Evolutionary conservation across 768 basidiomycete species (phyloP), one percentile per base, ranked within the genome.

Genomic region (Auricularia cornea): DNA sequence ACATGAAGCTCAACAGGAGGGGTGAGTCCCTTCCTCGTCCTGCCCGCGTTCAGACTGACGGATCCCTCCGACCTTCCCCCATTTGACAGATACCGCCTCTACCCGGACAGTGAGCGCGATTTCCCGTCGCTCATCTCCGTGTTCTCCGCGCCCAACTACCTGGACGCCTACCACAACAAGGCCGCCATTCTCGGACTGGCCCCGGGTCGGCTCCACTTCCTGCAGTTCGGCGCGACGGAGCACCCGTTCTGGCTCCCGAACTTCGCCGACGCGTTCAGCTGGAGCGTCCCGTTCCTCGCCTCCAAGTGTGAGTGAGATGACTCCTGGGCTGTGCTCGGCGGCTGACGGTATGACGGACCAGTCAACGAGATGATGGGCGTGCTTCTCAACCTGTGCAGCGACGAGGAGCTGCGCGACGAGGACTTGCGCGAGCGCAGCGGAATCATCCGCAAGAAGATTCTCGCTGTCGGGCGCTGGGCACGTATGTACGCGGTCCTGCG

Each of bases 81-180:
- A 12, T 77, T 77, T 65, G 76, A 79, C 40, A 81, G 81, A 79
- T 80, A 81, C 69, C 74, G 78, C 52, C 98, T 98, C 94, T 90
- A 93, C 74, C 86, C 91, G 66, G 95, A 96, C 75, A 98, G 95
- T 0, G 79, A 79, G 29, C 90, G 88, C 38, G 95, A 92, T 70
- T 98, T 98, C 76, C 95, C 95, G 0, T 91, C 92, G 0, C 90
- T 98, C 35, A 97, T 98, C 77, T 98, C 95, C 40, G 92, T 99
- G 68, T 99, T 99, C 79, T 93, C 91, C 20, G 96, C 95, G 1
- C 96, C 96, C 14, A 95, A 97, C 72, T 98, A 97, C 73, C 84
- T 96, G 64, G 96, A 98, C 72, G 90, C 92, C 18, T 97, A 98
- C 76, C 88, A 92, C 74, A 99, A 99, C 75, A 92, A 94, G 64